Evolutionary conservation across 768 basidiomycete species (phyloP).

Genomic region (Suillus hirtellus): DNA sequence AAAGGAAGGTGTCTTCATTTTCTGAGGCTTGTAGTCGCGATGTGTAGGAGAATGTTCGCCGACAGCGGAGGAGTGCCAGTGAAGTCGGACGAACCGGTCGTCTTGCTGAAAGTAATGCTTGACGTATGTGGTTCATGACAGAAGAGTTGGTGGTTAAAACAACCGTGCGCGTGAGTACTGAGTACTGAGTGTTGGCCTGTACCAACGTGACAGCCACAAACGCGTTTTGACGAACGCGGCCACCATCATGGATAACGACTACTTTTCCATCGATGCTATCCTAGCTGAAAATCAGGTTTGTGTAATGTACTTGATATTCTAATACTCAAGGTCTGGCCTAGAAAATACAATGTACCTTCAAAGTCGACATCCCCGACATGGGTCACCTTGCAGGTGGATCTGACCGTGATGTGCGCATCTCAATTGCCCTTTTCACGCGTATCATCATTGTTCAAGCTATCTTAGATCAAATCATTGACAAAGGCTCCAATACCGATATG

Average conservation of each 20-base stretch:
- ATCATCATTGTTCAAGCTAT: conserved; percentile 13
- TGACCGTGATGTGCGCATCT: conserved; percentile 70
- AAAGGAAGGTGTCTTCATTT: conserved; percentile 34
- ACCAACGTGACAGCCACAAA: conserved; percentile 17
- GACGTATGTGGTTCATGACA: conserved; percentile 27
- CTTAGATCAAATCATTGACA: conserved; percentile 71
- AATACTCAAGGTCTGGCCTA: conserved; percentile 28
- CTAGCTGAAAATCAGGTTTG: conserved; percentile 86
- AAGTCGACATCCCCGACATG: conserved; percentile 78
- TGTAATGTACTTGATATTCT: conserved; percentile 2
- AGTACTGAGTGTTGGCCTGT: not conserved
- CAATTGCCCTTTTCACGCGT: conserved; percentile 3
- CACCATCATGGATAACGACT: conserved; percentile 87
- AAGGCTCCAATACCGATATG: conserved; percentile 88
- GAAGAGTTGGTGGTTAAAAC: not conserved
- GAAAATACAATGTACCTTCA: conserved; percentile 96
- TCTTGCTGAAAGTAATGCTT: conserved; percentile 16
- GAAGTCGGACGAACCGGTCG: conserved; percentile 18
- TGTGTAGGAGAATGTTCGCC: conserved; percentile 34
- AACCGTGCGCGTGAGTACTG: not conserved
- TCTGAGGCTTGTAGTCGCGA: conserved; percentile 34
- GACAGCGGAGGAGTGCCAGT: conserved; percentile 15
- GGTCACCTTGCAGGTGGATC: conserved; percentile 88
- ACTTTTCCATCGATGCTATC: conserved; percentile 90
- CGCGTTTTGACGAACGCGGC: conserved; percentile 18